A percentile compares a stretch with the other conserved stretches of the same genome.
phyloP scores from a whole-genome alignment of 1,139 yeast genomes.

The Groenewaldozyma auringiensis region DNA sequence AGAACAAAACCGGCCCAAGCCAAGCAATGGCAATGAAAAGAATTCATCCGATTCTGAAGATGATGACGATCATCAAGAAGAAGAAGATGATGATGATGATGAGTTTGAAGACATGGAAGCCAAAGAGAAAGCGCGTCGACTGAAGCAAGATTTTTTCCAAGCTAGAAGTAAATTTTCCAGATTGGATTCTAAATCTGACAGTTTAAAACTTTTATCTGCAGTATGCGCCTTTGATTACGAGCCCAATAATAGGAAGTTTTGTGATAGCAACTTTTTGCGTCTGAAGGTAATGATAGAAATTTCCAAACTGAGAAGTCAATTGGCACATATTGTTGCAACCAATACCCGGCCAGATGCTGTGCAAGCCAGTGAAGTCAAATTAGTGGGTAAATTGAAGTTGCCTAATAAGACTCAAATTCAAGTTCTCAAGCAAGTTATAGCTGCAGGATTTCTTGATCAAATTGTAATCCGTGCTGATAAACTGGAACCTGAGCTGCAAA shows the following conservation, averaged over 20 bases:
- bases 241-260: conserved; percentile 35
- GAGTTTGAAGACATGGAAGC: conserved; percentile 28
- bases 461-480: conserved; percentile 79
- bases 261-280: conserved; percentile 54
- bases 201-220: conserved; percentile 65
- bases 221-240: conserved; percentile 84
- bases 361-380: conserved; percentile 37
- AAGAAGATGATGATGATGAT: conserved; percentile 22
- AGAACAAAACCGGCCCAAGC: not conserved
- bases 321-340: conserved; percentile 62
- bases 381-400: conserved; percentile 50
- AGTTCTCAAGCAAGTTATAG: conserved; percentile 82
- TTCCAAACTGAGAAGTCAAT: conserved; percentile 67
- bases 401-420: conserved; percentile 65
- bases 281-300: conserved; percentile 69
- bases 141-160: conserved; percentile 45
- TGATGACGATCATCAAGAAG: conserved; percentile 23
- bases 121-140: conserved; percentile 38
- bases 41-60: conserved; percentile 12
- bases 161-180: conserved; percentile 55
- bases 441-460: conserved; percentile 90
- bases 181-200: conserved; percentile 69
- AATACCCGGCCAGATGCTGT: conserved; percentile 50
- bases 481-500: conserved; percentile 47
- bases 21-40: conserved; percentile 13